Conservation (phyloP, 2,329 filamentous ascomycete genomes). For the Colletotrichum simmondsii region DNA sequence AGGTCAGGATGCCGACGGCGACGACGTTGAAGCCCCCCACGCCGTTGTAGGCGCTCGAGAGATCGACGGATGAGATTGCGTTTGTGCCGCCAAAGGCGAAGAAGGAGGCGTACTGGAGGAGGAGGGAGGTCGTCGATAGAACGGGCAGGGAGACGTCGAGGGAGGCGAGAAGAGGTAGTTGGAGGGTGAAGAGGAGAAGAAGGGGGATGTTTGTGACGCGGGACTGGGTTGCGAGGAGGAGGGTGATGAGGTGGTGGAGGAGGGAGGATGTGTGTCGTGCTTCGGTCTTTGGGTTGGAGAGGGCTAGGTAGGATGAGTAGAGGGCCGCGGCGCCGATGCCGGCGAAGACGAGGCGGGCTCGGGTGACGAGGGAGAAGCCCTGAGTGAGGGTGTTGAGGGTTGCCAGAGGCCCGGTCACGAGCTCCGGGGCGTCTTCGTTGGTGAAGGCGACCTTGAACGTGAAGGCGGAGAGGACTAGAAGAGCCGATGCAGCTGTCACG, state of each 20-base stretch:
- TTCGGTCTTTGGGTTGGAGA: constrained; percentile 35
- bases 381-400: constrained; percentile 52
- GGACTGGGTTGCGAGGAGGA: constrained; percentile 89
- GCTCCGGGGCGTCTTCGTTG: constrained; percentile 86
- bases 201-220: constrained; percentile 87
- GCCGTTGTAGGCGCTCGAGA: constrained; percentile 96
- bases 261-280: constrained; percentile 46
- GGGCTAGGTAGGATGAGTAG: constrained; percentile 52
- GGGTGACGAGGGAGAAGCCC: constrained; percentile 57
- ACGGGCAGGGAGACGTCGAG: constrained; percentile 64
- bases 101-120: constrained; percentile 85
- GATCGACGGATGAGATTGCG: constrained; percentile 93
- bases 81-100: constrained; percentile 94
- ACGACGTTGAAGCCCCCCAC: constrained; percentile 82
- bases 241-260: constrained; percentile 76
- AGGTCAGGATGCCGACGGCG: constrained; percentile 86
- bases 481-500: constrained; percentile 52
- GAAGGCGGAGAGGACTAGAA: constrained; percentile 67
- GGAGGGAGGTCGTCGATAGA: constrained; percentile 75
- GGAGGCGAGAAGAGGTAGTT: constrained; percentile 61
- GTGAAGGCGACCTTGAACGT: constrained; percentile 94
- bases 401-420: constrained; percentile 65
- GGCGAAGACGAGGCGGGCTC: constrained; percentile 62
- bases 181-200: constrained; percentile 77
- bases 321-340: constrained; percentile 53